These are phyloP conservation scores for Ustilago tritici DNA, from an alignment of 1,284 basidiomycete genomes.

Conservation along the genomic window DNA sequence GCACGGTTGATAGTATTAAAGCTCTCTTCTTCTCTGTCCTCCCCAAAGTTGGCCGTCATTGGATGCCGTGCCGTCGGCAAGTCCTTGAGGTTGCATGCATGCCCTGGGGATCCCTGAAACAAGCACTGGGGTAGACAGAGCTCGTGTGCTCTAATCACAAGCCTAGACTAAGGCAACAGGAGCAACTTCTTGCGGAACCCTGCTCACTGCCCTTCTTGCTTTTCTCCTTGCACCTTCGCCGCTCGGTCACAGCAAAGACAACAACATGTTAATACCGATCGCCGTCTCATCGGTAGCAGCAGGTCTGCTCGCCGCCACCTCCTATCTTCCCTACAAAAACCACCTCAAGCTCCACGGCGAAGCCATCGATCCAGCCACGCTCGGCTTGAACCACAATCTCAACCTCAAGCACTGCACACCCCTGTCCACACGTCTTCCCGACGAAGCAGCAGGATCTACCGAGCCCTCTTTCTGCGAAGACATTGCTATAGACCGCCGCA, in stretches of 20 bases:
- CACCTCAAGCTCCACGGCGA: conserved; percentile 49
- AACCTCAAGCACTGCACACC: conserved; percentile 45
- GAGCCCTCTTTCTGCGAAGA: conserved; percentile 58
- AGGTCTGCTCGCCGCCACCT: conserved; percentile 36
- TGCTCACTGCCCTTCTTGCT: conserved; percentile 3
- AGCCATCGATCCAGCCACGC: conserved; percentile 1
- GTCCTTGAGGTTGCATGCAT: conserved; percentile 11
- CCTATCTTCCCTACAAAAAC: conserved; percentile 46
- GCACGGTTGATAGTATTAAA: conserved; percentile 40
- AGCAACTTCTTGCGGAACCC: not conserved
- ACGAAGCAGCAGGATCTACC: conserved; percentile 41
- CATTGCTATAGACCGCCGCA: conserved; percentile 44
- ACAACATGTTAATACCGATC: conserved; percentile 37
- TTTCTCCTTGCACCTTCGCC: conserved; percentile 13
- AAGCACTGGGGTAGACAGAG: conserved; percentile 11
- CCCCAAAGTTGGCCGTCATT: not conserved
- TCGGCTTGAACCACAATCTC: conserved; percentile 14
- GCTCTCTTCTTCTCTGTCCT: conserved; percentile 10
- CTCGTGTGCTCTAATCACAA: conserved; percentile 21
- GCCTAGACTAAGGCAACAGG: not conserved
- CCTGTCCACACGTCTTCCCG: conserved; percentile 23
- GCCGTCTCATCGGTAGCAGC: conserved; percentile 39
- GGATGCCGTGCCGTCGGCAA: conserved; percentile 37
- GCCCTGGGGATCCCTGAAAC: conserved; percentile 2
- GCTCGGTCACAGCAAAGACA: not conserved